Evolutionary conservation across 768 basidiomycete species (phyloP), one percentile per base, ranked within the genome.

Genomic region (Pisolithus tinctorius): DNA sequence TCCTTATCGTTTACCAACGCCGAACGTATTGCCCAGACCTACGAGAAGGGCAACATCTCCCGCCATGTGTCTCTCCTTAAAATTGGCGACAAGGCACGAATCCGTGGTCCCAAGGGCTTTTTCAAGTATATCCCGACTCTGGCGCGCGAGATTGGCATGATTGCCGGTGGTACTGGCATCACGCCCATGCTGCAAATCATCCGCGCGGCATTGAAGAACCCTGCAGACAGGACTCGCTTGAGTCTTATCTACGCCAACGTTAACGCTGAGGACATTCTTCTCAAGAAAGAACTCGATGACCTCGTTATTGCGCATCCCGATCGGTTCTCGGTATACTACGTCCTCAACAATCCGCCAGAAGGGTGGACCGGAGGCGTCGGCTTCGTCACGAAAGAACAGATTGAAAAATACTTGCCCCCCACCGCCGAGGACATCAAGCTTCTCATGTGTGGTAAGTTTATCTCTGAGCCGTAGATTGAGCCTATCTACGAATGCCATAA

Each of bases 111-210:
- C 58, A 97, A 92, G 72, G 96, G 96, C 51, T 84, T 86, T 66
- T 98, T 98, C 80, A 80, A 77, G 57, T 99, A 98, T 72, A 60
- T 72, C 41, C 80, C 88, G 3, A 74, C 76, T 47, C 74, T 93
- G 42, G 79, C 86, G n/a, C 74, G 75, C 58, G 83, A 88, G 61
- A 72, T 99, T 51, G 87, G 91, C 63, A 94, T 99, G 94, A 96
- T 99, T 61, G 93, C 94, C 14, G 96, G 96, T 45, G 96, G 96
- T 36, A 98, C 96, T 2, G 96, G 96, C 50, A 95, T 99, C 68
- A 95, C 96, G 0, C 96, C 96, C 63, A 97, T 98, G 95, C 84
- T 96, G 61, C 95, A 99, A 67, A 90, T 99, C 75, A 87, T 97
- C 70, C 86, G 88, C 55, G 89, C 94, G n/a, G 82, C 85, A 11